Conservation (phyloP, 2,329 filamentous ascomycete species). For the Colletotrichum euphorbiae region DNA sequence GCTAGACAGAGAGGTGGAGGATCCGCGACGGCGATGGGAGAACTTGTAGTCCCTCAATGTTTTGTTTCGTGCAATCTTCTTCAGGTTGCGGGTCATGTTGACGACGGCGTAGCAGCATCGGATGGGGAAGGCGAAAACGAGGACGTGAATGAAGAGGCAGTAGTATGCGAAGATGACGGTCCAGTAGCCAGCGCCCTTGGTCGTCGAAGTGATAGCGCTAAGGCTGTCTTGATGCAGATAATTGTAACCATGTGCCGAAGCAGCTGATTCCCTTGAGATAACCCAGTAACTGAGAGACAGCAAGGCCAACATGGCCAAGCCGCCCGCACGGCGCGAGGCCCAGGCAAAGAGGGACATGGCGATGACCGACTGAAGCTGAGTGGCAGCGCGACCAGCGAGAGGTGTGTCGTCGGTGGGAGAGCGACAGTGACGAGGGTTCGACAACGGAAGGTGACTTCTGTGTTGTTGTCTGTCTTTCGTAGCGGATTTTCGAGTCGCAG, state of each 20-base stretch:
- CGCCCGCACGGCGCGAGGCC: conserved; percentile 65
- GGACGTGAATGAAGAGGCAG: conserved; percentile 71
- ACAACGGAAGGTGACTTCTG: conserved; percentile 20
- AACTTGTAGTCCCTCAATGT: conserved; percentile 61
- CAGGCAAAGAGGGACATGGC: conserved; percentile 66
- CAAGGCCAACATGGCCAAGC: conserved; percentile 64
- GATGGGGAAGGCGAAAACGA: conserved; percentile 72
- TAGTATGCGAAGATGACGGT: conserved; percentile 72
- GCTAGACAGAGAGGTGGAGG: conserved; percentile 67
- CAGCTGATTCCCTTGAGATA: conserved; percentile 61
- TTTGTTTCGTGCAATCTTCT: conserved; percentile 57
- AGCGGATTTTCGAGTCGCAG: conserved; percentile 11
- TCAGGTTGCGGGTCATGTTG: conserved; percentile 65
- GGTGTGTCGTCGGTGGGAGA: conserved; percentile 9
- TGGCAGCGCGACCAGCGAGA: conserved; percentile 23
- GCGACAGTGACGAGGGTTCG: conserved; percentile 14
- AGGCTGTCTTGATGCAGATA: conserved; percentile 55
- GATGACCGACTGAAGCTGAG: conserved; percentile 35
- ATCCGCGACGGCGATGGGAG: conserved; percentile 61
- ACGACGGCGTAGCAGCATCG: conserved; percentile 72
- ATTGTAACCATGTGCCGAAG: conserved; percentile 57
- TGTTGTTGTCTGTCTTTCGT: conserved; percentile 5
- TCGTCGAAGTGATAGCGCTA: conserved; percentile 46
- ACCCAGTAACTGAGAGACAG: conserved; percentile 66
- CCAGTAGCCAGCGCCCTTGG: conserved; percentile 60